phyloP scores from a whole-genome alignment of 2,329 filamentous ascomycete species.

The Arthrobotrys pseudoclavata region DNA sequence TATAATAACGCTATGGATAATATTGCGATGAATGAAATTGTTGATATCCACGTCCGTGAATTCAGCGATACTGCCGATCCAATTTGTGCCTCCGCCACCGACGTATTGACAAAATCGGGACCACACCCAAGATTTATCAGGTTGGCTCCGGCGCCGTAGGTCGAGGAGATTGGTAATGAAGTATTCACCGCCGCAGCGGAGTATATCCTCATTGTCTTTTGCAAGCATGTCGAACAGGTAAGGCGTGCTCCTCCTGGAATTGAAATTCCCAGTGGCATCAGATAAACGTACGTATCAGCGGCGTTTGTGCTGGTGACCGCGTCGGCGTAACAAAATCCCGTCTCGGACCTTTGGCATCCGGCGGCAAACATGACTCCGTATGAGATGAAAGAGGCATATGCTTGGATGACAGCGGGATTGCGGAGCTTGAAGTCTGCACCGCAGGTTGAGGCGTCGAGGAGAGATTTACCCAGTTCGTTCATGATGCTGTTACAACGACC shows the following conservation, averaged over 20 bases:
- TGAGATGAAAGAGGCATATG: conserved; percentile 80
- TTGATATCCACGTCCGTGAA: conserved; percentile 59
- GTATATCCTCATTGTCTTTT: conserved; percentile 85
- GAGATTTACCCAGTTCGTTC: conserved; percentile 74
- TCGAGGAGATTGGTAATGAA: conserved; percentile 75
- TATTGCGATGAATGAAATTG: conserved; percentile 57
- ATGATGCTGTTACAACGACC: conserved; percentile 77
- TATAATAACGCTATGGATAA: conserved; percentile 57
- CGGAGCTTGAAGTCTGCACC: conserved; percentile 76
- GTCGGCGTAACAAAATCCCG: conserved; percentile 76
- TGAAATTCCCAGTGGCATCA: conserved; percentile 80
- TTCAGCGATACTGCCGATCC: conserved; percentile 47
- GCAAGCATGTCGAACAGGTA: conserved; percentile 80
- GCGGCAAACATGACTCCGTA: conserved; percentile 85
- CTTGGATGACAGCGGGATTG: conserved; percentile 79
- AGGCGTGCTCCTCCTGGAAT: conserved; percentile 78
- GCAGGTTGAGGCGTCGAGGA: conserved; percentile 77
- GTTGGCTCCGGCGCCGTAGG: conserved; percentile 79
- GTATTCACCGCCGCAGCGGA: conserved; percentile 77
- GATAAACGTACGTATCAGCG: conserved; percentile 85
- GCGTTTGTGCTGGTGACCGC: conserved; percentile 79
- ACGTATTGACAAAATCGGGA: conserved; percentile 70
- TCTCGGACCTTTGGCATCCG: conserved; percentile 78
- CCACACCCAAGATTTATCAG: conserved; percentile 78
- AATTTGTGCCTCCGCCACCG: conserved; percentile 64